phyloP scores from a whole-genome alignment of 495 filamentous ascomycete species.

The Aspergillus diversus region DNA sequence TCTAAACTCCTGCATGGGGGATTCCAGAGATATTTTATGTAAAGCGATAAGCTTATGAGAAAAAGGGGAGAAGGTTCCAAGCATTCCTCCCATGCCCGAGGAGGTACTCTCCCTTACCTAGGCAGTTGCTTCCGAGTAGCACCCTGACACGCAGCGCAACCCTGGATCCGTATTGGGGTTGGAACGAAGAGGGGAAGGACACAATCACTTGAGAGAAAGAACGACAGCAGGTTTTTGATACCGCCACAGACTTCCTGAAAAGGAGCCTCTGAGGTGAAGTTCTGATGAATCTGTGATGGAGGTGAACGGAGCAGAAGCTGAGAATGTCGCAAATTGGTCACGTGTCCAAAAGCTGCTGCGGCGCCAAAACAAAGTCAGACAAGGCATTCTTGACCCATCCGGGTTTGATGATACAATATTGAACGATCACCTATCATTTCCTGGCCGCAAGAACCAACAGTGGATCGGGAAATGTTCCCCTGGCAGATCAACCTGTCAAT shows the following conservation, averaged over 20 bases:
- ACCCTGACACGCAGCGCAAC: no score
- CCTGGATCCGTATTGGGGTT: neutral
- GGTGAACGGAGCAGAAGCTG: no score
- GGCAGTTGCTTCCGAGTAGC: neutral
- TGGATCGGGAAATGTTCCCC: constrained; percentile 32
- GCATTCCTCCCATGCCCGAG: neutral
- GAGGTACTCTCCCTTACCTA: neutral
- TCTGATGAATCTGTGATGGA: no score
- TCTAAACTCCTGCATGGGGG: neutral
- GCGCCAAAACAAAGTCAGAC: constrained; percentile 12
- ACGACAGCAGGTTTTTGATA: neutral
- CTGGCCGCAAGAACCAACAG: constrained; percentile 36
- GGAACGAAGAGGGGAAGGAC: neutral
- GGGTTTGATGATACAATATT: constrained; percentile 14
- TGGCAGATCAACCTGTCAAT: constrained; percentile 25
- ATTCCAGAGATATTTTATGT: constrained; percentile 11
- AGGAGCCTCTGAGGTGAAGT: no score
- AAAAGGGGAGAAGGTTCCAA: neutral
- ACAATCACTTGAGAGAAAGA: neutral
- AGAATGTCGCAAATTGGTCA: constrained; percentile 5
- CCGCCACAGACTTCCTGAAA: no score
- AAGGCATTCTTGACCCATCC: constrained; percentile 17
- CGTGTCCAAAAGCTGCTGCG: constrained; percentile 21
- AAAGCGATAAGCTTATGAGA: constrained; percentile 1
- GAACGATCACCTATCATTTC: constrained; percentile 15